Percentiles rank a stretch among this genome's conserved stretches.
These are phyloP conservation scores for Echites panduratus DNA, from an alignment of 257 asterid species.

Conservation along the genomic window DNA sequence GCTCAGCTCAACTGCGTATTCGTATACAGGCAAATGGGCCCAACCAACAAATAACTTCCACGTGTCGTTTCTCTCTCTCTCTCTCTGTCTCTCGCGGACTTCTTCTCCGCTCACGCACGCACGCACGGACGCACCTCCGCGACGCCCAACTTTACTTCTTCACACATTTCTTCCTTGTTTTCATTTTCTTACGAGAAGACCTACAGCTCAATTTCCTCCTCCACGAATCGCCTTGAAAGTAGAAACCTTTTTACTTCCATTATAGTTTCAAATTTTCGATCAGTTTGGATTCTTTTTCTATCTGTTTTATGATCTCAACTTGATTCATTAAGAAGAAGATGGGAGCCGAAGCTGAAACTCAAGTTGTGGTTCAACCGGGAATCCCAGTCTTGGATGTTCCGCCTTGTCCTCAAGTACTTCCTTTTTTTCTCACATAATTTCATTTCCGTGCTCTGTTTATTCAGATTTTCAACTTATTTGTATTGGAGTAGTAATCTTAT, in stretches of 20 bases:
- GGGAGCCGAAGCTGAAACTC: constrained; percentile 55
- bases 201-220: neutral
- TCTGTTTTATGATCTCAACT: neutral
- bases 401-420: constrained; percentile 35
- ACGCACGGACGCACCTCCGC: neutral
- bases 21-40: too few relatives aligned
- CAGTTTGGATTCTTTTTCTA: neutral
- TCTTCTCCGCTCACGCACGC: too few relatives aligned
- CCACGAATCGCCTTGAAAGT: neutral
- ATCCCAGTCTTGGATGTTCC: constrained; percentile 51
- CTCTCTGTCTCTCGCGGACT: neutral
- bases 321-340: constrained; percentile 13
- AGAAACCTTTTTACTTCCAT: neutral
- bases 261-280: neutral
- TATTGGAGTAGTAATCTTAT: neutral
- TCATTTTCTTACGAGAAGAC: neutral
- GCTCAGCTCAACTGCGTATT: neutral
- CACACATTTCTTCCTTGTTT: neutral
- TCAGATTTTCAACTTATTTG: neutral
- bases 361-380: constrained; percentile 43
- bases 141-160: neutral
- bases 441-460: neutral
- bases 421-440: neutral
- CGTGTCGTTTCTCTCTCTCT: constrained; percentile 4
- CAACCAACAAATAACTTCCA: neutral